Evolutionary conservation across 2,329 filamentous ascomycete genomes (phyloP), one percentile per base, ranked within the genome.

Genomic region (Aspergillus sojae): DNA sequence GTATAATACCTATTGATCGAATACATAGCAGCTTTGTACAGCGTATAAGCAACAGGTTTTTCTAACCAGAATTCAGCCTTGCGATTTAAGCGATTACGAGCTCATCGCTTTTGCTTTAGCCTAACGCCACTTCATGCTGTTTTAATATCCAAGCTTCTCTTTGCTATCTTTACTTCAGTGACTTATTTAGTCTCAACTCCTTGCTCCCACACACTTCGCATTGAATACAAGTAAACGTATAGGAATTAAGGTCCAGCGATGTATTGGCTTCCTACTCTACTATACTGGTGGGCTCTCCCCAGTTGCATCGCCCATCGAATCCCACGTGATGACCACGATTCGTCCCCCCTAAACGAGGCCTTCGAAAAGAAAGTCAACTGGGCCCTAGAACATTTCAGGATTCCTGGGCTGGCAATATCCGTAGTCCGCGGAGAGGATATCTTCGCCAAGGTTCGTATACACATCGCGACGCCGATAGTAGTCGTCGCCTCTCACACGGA

Each of bases 101-200:
- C 9, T n/a, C 6, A n/a, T 41, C 39, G 39, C 39, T n/a, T 41
- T n/a, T n/a, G 39, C 19, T 41, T 6, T n/a, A 41, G 19, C 19
- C 39, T n/a, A n/a, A n/a, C 6, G 2, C 19, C 7, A 0, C 19
- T 1, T 41, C 16, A 2, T 1, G 39, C 7, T 10, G 19, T 19
- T 41, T 41, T 19, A 41, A 10, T 41, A 41, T 41, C 39, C 3
- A n/a, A n/a, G 19, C 39, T 10, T 9, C 16, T 9, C 39, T 19
- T 39, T 19, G 1, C 39, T 3, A 1, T 0, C 19, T n/a, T 0
- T 10, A 7, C 7, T n/a, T 10, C 1, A 39, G 7, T 39, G 5
- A 39, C 23, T 39, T 39, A 19, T 2, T 1, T 16, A 39, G 34
- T 39, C 4, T 39, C 5, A 28, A 28, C 26, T 39, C n/a, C 3